Evolutionary conservation across 768 basidiomycete genomes (phyloP), one percentile per base, ranked within the genome.

Genomic region (Russula foetens): DNA sequence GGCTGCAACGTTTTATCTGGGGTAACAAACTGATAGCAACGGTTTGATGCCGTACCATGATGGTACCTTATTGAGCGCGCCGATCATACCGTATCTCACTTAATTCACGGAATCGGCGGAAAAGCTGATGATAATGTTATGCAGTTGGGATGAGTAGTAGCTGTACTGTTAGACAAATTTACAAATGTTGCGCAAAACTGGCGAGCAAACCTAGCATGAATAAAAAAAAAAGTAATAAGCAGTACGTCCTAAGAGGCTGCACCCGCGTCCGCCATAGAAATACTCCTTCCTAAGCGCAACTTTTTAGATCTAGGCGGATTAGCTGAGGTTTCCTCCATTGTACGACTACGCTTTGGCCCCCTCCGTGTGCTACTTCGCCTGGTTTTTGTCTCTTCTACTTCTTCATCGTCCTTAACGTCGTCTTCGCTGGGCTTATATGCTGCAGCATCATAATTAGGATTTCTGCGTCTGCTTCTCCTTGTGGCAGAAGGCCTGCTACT

Each of bases 401-500:
- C 55, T 17, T 63, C 58, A 19, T 63, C 60, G 24, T 38, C 58
- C 23, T 60, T 49, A 23, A 7, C 39, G 1, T 64, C 65, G 4
- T 60, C 62, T 46, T 63, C 53, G 14, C 21, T 17, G 12, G 63
- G 65, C 45, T 66, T 64, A 46, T 66, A 66, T 26, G 65, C 63
- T 5, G 53, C 53, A 21, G 65, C 63, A 44, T 66, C 65, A 15
- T 39, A 11, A n/a, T 61, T 48, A 35, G 64, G 56, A n/a, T 48
- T n/a, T 38, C 50, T 56, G 28, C 65, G 65, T n/a, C 55, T 66
- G 50, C 65, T 64, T 44, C 58, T 58, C 33, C 65, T 55, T 28
- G 57, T 33, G n/a, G 26, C 43, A 17, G 52, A 7, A 28, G 47
- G 15, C 24, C 15, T 57, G 33, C 33, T 21, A 21, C 44, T 39